These are phyloP conservation scores for Hibiscus trionum DNA, from an alignment of 345 rosid genomes.

Conservation along the genomic window DNA sequence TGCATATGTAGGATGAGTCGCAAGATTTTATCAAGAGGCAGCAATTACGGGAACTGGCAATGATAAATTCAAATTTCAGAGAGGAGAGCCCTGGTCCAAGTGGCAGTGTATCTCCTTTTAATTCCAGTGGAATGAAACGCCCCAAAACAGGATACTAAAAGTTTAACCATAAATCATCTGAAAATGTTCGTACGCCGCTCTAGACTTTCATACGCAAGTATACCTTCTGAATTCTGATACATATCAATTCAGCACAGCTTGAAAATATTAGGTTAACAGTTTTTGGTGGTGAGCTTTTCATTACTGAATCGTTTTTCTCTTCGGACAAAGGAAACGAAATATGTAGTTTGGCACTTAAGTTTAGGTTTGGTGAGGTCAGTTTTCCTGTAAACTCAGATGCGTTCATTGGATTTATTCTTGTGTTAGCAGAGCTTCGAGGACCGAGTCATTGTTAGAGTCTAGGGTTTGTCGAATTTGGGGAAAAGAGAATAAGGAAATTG, in stretches of 20 bases:
- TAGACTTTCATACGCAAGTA: conserved; percentile 23
- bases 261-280: conserved; percentile 43
- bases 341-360: conserved; percentile 17
- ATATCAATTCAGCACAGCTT: conserved; percentile 30
- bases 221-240: conserved; percentile 22
- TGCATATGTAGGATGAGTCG: conserved; percentile 68
- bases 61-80: conserved; percentile 80
- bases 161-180: conserved; percentile 4
- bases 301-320: conserved; percentile 17
- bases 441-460: too few species aligned
- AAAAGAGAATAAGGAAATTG: too few species aligned
- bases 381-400: conserved; percentile 30
- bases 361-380: conserved; percentile 41
- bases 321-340: conserved; percentile 14
- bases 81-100: conserved; percentile 98
- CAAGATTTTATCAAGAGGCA: conserved; percentile 94
- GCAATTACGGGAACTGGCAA: conserved; percentile 83
- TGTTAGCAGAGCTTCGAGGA: conserved; percentile 27
- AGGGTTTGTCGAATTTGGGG: too few species aligned
- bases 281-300: conserved; percentile 36
- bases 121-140: conserved; percentile 90
- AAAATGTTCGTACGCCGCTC: conserved; percentile 18
- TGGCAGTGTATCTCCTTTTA: conserved; percentile 91
- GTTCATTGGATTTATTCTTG: conserved; percentile 65
- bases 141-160: conserved; percentile 80